Evolutionary conservation across 164 flowering plant genomes (phyloP), one percentile per base, ranked within the genome.

Genomic region (Malania oleifera): DNA sequence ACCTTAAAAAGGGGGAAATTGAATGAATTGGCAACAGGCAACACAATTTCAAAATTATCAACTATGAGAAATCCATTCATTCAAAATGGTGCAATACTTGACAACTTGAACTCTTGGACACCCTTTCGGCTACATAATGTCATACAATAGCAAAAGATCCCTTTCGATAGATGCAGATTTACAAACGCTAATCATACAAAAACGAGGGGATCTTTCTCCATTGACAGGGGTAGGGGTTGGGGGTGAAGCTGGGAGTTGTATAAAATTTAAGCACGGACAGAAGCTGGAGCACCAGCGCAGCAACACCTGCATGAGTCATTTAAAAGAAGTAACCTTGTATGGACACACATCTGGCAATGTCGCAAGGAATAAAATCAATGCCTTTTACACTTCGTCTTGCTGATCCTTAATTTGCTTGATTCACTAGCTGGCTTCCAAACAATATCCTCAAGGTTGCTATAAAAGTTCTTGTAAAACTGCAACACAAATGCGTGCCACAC

Each of bases 401-500:
- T 55, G 25, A 70, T 63, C 68, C 80, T 75, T 26, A 85, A 70
- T 66, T 73, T 82, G 72, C 69, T 57, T 4, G 76, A 61, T 64
- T 83, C 98, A 28, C 55, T 59, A 1, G 80, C 80, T 51, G 87
- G 89, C 52, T 79, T 85, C 98, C 98, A 93, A 29, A 89, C 85
- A 60, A 89, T 85, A 60, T 93, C 98, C 3, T 93, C 96, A 27
- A 93, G 96, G 56, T 93, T 89, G 75, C 74, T 34, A 55, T 82
- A 86, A 44, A 93, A 93, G 44, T 65, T 86, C 74, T 84, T 82
- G 84, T 84, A 89, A 62, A 93, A 93, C 97, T 93, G 85, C 75
- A 70, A 28, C n/a, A 56, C 27, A 44, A 54, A 48, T 31, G 9
- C 9, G 35, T 31, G 35, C 6, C 9, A 4, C 35, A 4, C 35